Percentiles rank a stretch among this genome's conserved stretches.
Evolutionary conservation across 441 rosid species (phyloP).

Genomic region (Erodium moschatum): DNA sequence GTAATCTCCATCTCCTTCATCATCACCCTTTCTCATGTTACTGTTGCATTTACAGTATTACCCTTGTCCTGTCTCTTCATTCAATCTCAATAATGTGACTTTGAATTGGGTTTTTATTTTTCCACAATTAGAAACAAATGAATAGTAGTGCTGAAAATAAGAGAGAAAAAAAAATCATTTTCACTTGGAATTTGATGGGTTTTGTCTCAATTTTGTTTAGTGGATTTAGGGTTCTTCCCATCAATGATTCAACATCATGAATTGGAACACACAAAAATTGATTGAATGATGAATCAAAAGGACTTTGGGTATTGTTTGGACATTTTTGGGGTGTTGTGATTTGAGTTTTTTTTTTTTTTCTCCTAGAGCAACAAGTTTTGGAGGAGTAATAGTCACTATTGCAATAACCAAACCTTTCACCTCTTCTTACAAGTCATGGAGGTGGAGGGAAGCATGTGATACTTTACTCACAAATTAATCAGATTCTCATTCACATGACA

Average conservation of each 20-base stretch:
- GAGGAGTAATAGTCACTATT: background rate
- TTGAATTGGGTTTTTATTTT: background rate
- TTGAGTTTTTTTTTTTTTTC: background rate
- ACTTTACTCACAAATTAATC: background rate
- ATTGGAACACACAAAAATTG: background rate
- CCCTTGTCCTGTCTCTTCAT: background rate
- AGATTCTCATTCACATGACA: background rate
- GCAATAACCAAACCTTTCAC: background rate
- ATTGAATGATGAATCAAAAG: background rate
- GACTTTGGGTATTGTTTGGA: background rate
- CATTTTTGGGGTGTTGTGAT: background rate
- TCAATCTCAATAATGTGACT: background rate
- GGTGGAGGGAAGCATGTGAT: background rate
- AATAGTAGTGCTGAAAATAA: no score
- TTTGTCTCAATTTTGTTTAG: background rate
- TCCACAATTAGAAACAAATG: background rate
- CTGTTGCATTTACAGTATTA: background rate
- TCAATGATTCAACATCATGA: background rate
- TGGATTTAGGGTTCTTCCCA: background rate
- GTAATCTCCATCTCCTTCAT: constrained; percentile 8
- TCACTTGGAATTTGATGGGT: background rate
- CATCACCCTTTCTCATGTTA: constrained; percentile 5
- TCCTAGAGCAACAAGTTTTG: background rate
- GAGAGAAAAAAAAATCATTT: background rate
- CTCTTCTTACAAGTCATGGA: constrained; percentile 1